Percentiles rank a stretch among this genome's conserved stretches.
Evolutionary conservation across 768 basidiomycete genomes (phyloP).

Genomic region (Pleurotus ostreatus): DNA sequence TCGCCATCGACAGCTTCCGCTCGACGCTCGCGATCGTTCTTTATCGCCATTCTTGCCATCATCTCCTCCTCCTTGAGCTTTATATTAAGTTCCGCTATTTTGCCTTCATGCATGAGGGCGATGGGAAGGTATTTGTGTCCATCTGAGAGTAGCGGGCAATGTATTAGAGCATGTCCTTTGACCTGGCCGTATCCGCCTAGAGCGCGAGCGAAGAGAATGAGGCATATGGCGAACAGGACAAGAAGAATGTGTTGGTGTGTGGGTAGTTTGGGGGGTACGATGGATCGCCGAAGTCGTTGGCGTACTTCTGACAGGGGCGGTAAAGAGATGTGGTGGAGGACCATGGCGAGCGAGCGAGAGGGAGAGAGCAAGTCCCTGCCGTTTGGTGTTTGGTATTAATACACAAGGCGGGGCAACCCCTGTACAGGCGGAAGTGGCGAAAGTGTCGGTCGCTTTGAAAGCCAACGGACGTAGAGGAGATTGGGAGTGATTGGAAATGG

Average conservation of each 20-base stretch:
- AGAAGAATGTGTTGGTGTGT: background rate
- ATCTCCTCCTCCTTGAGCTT: background rate
- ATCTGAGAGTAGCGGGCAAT: background rate
- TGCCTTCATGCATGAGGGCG: conserved; percentile 3
- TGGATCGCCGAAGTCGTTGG: background rate
- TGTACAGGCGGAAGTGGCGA: too few species aligned
- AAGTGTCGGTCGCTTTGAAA: too few species aligned
- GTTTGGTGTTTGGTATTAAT: too few species aligned
- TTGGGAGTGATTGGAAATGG: too few species aligned
- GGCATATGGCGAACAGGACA: background rate
- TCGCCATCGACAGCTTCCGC: too few species aligned
- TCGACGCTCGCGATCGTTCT: too few species aligned
- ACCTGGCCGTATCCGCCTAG: background rate
- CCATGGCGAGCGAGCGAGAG: too few species aligned
- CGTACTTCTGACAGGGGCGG: background rate
- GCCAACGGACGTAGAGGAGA: too few species aligned
- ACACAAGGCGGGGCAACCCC: too few species aligned
- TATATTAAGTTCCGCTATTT: background rate
- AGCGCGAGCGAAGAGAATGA: background rate
- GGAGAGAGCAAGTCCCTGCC: too few species aligned
- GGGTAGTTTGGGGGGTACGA: background rate
- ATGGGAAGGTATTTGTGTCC: conserved; percentile 1
- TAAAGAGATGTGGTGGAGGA: too few species aligned
- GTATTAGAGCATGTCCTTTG: background rate
- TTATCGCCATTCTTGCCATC: background rate